These are phyloP conservation scores for Bassia scoparia DNA, from an alignment of 148 eudicot genomes.

Conservation along the genomic window DNA sequence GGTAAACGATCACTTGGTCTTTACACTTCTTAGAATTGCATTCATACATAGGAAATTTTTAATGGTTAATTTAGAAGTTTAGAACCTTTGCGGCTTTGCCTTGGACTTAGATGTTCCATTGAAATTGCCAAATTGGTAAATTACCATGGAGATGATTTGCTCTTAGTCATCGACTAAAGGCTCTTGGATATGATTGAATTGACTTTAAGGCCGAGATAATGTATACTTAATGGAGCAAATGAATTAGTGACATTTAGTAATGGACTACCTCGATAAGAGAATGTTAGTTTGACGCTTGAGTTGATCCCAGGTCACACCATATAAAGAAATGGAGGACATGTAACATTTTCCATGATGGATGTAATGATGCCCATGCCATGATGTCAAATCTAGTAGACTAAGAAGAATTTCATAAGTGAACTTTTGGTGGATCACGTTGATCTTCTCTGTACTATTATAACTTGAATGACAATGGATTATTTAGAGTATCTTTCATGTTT, in stretches of 20 bases:
- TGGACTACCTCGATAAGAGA: not conserved
- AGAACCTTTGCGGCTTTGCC: not conserved
- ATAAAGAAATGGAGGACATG: not conserved
- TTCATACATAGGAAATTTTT: not conserved
- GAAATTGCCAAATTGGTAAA: not conserved
- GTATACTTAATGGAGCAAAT: not conserved
- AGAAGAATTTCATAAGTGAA: not conserved
- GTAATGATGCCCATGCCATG: not conserved
- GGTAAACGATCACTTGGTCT: not conserved
- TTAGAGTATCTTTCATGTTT: no score
- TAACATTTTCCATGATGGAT: not conserved
- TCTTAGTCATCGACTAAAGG: no score
- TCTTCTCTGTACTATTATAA: not conserved
- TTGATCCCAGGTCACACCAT: not conserved
- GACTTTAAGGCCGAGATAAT: not conserved
- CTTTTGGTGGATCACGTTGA: not conserved
- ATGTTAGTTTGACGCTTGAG: not conserved
- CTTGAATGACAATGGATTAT: not conserved
- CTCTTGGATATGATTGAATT: no score
- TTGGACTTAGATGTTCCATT: not conserved
- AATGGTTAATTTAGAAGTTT: not conserved
- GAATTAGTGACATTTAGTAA: not conserved
- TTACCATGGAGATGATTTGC: no score
- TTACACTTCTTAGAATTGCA: not conserved
- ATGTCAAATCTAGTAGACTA: not conserved